Base-by-base conservation (phyloP, 768 basidiomycete species). In the Pisolithus microcarpus region DNA sequence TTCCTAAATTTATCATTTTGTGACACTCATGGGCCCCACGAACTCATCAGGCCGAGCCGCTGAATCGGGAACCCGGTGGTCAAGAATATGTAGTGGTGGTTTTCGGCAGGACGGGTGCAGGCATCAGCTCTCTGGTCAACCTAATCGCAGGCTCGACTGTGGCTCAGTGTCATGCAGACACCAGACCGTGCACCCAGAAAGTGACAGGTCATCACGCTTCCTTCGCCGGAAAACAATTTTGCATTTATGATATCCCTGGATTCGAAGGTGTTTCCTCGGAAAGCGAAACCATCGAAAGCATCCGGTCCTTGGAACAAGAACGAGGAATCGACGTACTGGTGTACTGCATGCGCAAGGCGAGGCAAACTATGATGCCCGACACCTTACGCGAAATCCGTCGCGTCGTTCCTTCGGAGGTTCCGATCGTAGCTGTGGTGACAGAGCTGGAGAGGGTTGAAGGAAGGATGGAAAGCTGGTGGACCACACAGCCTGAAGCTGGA, bases 81-180 rank as follows among this genome's bases (percentile, higher is more conserved):
- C 28, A 49, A 28, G 38, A 15, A 18, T 49, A 49, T 28, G 34
- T 45, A 7, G 26, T 67, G 7, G 49, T 65, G 37, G 61, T 65
- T 5, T 47, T 66, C 11, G 65, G 64, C 30, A 61, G 58, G 21
- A 52, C 40, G 18, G 63, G 65, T 11, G 58, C 58, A 19, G 65
- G 65, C 10, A 57, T 52, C 49, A 65, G 65, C 42, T 62, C 64
- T 37, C 52, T 65, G 43, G 59, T 65, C 63, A 67, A 67, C 54
- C 37, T 65, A 50, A 67, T 65, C 43, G 56, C 58, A 28, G 58
- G 61, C 46, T 48, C 52, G 24, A 47, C 52, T 2, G 48, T 62
- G 2, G 57, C 65, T 48, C 34, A 1, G 5, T 60, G 60, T 8
- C 64, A 62, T 1, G 55, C 56, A 11, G 55, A 55, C 43, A 46